Percentiles rank a stretch among this genome's conserved stretches.
Evolutionary conservation across 2,329 filamentous ascomycete genomes (phyloP).

Genomic region (Curvularia hawaiiensis): DNA sequence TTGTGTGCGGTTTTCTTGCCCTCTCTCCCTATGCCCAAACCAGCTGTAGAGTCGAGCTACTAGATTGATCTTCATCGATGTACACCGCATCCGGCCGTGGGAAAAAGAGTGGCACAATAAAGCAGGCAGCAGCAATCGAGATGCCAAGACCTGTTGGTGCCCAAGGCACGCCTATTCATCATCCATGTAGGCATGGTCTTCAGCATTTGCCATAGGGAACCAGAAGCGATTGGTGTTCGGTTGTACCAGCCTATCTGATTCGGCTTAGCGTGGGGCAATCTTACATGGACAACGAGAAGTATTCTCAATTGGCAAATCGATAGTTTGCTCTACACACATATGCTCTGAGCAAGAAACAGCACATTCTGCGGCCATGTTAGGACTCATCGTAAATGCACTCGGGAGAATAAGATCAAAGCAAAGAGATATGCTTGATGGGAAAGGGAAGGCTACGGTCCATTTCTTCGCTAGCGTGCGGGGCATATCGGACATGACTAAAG

Average conservation of each 20-base stretch:
- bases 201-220: not conserved
- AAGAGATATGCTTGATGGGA: too few relatives aligned
- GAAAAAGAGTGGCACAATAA: not conserved
- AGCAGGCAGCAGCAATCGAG: not conserved
- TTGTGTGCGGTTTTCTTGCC: not conserved
- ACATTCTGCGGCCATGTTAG: not conserved
- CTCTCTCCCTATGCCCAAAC: not conserved
- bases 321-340: not conserved
- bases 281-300: not conserved
- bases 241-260: not conserved
- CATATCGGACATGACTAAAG: slow-evolving; percentile 3
- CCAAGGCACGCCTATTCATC: not conserved
- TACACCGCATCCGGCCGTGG: not conserved
- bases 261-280: not conserved
- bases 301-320: not conserved
- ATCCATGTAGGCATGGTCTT: not conserved
- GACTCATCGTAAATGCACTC: not conserved
- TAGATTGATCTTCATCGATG: not conserved
- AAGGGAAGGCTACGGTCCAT: not conserved
- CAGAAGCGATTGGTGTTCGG: not conserved
- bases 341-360: not conserved
- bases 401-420: not conserved
- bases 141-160: not conserved
- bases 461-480: slow-evolving; percentile 4
- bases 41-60: not conserved